phyloP scores from a whole-genome alignment of 2,329 filamentous ascomycete genomes.

The Ceratocystis cubensis region DNA sequence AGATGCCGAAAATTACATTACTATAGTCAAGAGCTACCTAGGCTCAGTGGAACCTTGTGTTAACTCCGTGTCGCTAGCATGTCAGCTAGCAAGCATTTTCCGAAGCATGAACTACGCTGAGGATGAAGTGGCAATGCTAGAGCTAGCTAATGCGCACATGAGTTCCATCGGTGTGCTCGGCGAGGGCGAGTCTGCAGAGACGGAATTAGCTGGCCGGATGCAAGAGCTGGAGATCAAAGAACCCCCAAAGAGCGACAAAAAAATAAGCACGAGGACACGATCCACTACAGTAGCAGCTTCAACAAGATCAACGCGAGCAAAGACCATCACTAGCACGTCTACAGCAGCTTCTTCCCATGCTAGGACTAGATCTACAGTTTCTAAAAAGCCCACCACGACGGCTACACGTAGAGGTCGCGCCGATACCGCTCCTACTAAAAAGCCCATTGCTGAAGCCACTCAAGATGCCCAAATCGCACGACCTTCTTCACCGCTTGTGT shows the following conservation, averaged over 20 bases:
- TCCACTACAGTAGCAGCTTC: constrained; percentile 25
- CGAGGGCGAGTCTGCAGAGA: constrained; percentile 12
- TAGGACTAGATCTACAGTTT: background rate
- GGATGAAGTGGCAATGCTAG: constrained; percentile 34
- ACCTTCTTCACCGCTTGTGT: background rate
- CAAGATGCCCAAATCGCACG: background rate
- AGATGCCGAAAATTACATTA: constrained; percentile 18
- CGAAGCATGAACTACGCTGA: constrained; percentile 37
- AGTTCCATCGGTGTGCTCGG: constrained; percentile 20
- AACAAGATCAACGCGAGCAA: constrained; percentile 20
- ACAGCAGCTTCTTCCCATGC: background rate
- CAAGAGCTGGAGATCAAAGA: constrained; percentile 28
- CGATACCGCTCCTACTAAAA: constrained; percentile 7
- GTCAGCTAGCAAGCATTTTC: constrained; percentile 45
- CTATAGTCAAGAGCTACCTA: constrained; percentile 15
- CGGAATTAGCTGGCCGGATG: constrained; percentile 26
- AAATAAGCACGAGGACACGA: constrained; percentile 6
- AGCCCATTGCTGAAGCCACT: background rate
- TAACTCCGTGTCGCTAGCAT: constrained; percentile 32
- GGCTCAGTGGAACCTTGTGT: constrained; percentile 11
- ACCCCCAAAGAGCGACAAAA: background rate
- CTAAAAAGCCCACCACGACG: background rate
- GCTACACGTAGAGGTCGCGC: background rate
- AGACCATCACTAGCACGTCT: constrained; percentile 17
- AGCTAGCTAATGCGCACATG: constrained; percentile 38